phyloP scores from a whole-genome alignment of 208 protist species.

The Phytomonas sp. region DNA sequence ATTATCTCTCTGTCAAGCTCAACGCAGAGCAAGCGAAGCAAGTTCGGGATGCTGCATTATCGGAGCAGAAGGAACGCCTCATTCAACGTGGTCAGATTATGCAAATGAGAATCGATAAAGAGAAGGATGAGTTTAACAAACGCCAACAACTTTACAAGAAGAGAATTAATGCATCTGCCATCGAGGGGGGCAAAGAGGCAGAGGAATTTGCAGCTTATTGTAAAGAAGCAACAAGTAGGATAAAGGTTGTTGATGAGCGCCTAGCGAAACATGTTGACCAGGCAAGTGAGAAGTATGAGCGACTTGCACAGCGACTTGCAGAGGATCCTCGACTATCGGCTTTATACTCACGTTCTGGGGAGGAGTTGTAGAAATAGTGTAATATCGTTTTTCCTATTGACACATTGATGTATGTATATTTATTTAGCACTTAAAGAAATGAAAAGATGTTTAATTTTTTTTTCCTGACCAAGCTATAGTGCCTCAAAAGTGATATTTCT shows the following conservation, averaged over 20 bases:
- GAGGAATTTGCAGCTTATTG: constrained; percentile 82
- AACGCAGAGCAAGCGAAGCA: constrained; percentile 67
- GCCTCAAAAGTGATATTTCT: background rate
- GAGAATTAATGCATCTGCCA: constrained; percentile 45
- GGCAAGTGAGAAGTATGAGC: constrained; percentile 78
- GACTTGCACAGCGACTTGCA: constrained; percentile 62
- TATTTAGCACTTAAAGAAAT: background rate
- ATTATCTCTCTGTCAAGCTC: constrained; percentile 64
- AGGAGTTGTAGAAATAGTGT: background rate
- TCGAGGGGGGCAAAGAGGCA: constrained; percentile 60
- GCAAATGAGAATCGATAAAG: constrained; percentile 79
- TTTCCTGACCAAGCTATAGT: background rate
- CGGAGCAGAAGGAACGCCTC: constrained; percentile 84
- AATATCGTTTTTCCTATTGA: background rate
- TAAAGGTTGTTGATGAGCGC: constrained; percentile 86
- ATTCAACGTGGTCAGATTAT: constrained; percentile 89
- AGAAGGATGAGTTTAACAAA: constrained; percentile 79
- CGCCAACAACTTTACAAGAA: constrained; percentile 71
- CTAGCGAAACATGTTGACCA: constrained; percentile 81
- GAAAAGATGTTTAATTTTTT: background rate
- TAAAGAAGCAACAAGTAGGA: constrained; percentile 87
- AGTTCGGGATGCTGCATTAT: constrained; percentile 76
- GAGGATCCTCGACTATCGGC: constrained; percentile 64
- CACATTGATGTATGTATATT: background rate
- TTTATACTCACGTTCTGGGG: constrained; percentile 24